Evolutionary conservation across 306 rosid species (phyloP).

Genomic region (Pyrus betulifolia): DNA sequence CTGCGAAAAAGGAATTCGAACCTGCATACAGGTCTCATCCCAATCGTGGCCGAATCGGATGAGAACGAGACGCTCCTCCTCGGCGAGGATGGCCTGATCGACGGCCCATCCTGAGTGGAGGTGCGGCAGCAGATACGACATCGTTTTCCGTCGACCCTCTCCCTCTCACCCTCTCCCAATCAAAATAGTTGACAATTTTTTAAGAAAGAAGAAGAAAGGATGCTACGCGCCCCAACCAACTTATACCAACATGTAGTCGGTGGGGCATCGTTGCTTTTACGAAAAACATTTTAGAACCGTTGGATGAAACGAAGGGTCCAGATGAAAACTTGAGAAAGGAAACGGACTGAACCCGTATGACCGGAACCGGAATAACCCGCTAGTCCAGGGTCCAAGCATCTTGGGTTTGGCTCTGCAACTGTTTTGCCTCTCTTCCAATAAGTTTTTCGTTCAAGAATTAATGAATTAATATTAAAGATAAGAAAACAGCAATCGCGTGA

Average conservation of each 20-base stretch:
- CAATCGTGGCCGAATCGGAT: constrained; percentile 84
- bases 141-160: neutral
- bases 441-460: too few relatives aligned
- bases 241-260: neutral
- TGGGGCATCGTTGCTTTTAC: neutral
- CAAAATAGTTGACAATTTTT: neutral
- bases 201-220: too few relatives aligned
- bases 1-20: neutral
- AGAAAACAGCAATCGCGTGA: neutral
- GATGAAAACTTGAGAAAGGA: neutral
- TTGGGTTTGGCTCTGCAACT: neutral
- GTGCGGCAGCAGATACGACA: constrained; percentile 50
- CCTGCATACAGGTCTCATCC: constrained; percentile 95
- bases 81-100: constrained; percentile 79
- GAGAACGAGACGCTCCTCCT: constrained; percentile 79
- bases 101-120: constrained; percentile 63
- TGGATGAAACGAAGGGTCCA: neutral
- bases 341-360: neutral
- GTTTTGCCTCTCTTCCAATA: neutral
- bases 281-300: neutral
- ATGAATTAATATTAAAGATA: too few relatives aligned
- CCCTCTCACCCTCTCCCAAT: neutral
- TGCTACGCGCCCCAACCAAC: neutral
- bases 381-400: neutral
- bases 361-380: neutral